Base-by-base conservation (phyloP, 2,329 filamentous ascomycete genomes). In the Aspergillus pseudoterreus region DNA sequence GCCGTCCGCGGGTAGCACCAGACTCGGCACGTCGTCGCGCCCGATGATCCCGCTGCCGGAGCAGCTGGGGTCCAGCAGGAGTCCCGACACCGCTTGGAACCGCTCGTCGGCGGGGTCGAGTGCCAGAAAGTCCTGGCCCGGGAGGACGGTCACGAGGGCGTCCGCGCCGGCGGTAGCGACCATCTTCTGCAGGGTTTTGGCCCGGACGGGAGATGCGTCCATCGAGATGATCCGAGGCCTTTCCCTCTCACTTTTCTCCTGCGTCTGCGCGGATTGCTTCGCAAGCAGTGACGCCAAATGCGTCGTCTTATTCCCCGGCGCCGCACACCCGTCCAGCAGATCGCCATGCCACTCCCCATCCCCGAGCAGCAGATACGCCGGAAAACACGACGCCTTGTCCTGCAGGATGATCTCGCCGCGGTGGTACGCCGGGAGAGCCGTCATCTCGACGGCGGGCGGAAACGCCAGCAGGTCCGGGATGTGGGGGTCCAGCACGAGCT, bases 351-450 rank as follows among this genome's bases (percentile, higher is more conserved):
- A 68, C 51, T 82, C 76, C 8, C 39, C 50, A 10, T 82, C 74
- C 0, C 74, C 74, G 47, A 95, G 79, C 0, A 99, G 76, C 2
- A 99, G 77, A 66, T 94, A 94, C 0, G 92, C 94, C 0, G 94
- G 94, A 64, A 99, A 96, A 66, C 94, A 99, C 0, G 92, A 96
- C 0, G 94, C 92, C 71, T 96, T 97, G 65, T 97, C 94, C 69
- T 99, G 94, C 21, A 97, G 76, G 53, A 97, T 96, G 48, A 97
- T 82, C 43, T 84, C 81, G 1, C 92, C 92, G 1, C 80, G 76
- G 12, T 75, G 80, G 69, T 97, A 97, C 0, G 90, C 87, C 12
- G 80, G 72, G 6, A 83, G 86, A 55, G 85, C 87, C 17, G 84
- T 86, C 41, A 96, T 76, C 63, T 95, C 88, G 35, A 81, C 78